Conservation (phyloP, 306 rosid genomes). For the Cicer judaicum region DNA sequence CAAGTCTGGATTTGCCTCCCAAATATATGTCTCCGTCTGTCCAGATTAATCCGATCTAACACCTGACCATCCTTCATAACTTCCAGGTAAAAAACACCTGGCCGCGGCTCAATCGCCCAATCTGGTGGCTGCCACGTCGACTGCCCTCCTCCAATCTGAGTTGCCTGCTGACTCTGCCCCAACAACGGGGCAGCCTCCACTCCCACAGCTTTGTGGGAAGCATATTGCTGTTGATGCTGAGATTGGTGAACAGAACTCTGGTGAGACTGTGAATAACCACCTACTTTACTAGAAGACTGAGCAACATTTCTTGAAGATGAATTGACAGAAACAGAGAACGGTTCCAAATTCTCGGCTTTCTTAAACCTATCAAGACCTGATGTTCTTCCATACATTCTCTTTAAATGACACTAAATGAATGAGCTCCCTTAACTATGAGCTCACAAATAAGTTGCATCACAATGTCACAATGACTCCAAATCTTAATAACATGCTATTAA, state of each 20-base stretch:
- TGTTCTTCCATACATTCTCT: constrained; percentile 87
- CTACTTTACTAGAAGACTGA: constrained; percentile 53
- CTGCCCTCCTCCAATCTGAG: constrained; percentile 89
- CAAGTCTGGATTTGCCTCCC: constrained; percentile 90
- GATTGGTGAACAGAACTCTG: constrained; percentile 40
- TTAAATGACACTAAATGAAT: constrained; percentile 11
- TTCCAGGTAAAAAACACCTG: constrained; percentile 83
- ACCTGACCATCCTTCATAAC: constrained; percentile 90
- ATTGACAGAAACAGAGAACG: constrained; percentile 65
- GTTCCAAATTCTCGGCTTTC: constrained; percentile 92
- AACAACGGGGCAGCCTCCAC: constrained; percentile 71
- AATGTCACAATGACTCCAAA: constrained; percentile 39
- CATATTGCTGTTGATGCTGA: constrained; percentile 54
- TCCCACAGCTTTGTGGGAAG: constrained; percentile 51
- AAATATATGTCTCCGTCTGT: constrained; percentile 69
- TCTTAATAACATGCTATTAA: constrained; percentile 34
- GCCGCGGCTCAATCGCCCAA: constrained; percentile 94
- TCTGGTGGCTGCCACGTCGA: constrained; percentile 97
- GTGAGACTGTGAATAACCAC: constrained; percentile 50
- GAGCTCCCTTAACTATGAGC: constrained; percentile 51
- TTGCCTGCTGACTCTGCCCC: constrained; percentile 67
- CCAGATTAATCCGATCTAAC: constrained; percentile 73
- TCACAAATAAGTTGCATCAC: constrained; percentile 47
- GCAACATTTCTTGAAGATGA: constrained; percentile 55
- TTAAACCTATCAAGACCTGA: constrained; percentile 90